phyloP scores from a whole-genome alignment of 495 filamentous ascomycete genomes.

The Penicillium ochrochloron region DNA sequence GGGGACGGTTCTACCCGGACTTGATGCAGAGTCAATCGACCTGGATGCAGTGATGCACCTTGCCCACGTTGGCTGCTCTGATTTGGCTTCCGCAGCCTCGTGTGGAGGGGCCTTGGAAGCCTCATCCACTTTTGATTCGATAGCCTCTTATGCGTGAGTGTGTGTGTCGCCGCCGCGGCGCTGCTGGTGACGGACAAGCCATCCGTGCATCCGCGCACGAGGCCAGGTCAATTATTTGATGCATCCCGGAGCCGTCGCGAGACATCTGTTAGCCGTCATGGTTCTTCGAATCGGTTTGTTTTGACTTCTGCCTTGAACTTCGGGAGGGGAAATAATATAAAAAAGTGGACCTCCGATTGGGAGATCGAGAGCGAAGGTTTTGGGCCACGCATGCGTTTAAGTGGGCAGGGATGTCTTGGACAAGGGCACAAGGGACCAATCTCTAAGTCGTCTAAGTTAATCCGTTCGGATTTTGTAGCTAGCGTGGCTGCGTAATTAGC shows the following conservation, averaged over 20 bases:
- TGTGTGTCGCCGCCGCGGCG: background rate
- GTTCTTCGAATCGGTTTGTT: background rate
- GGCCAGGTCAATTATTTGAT: background rate
- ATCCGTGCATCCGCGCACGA: background rate
- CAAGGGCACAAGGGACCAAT: background rate
- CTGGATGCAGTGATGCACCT: background rate
- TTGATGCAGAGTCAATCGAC: constrained; percentile 12
- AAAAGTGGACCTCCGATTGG: constrained; percentile 3
- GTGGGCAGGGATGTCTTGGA: background rate
- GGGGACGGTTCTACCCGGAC: constrained; percentile 11
- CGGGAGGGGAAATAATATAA: background rate
- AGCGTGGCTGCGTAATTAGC: background rate
- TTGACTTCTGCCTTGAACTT: background rate
- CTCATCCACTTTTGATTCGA: background rate
- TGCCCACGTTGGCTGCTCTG: background rate
- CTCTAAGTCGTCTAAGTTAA: background rate
- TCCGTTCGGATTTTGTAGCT: background rate
- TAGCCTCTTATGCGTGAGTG: background rate
- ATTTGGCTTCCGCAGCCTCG: constrained; percentile 4
- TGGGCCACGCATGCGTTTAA: background rate
- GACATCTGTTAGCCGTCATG: background rate
- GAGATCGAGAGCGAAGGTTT: background rate
- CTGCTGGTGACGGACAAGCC: background rate
- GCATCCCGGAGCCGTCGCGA: background rate
- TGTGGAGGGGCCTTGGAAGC: background rate